phyloP scores from a whole-genome alignment of 2,329 filamentous ascomycete genomes.

The Berkeleyomyces basicola region DNA sequence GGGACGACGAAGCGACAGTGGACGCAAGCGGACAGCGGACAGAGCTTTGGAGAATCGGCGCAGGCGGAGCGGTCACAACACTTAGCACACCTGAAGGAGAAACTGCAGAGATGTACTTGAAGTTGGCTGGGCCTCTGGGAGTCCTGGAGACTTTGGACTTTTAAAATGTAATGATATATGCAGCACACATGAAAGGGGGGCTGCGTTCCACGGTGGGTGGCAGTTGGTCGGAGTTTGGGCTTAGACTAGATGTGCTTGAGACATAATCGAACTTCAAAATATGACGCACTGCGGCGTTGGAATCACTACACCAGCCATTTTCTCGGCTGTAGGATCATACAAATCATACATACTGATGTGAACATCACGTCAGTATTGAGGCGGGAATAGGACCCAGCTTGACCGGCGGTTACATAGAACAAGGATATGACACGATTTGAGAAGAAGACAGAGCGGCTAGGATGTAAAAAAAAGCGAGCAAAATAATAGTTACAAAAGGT shows the following conservation, averaged over 20 bases:
- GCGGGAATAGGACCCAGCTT: too few species aligned
- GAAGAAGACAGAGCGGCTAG: neutral
- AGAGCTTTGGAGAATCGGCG: slow-evolving; percentile 72
- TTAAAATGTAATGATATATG: slow-evolving; percentile 10
- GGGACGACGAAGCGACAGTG: slow-evolving; percentile 39
- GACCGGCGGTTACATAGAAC: neutral
- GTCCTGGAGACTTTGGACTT: slow-evolving; percentile 24
- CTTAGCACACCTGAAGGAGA: slow-evolving; percentile 67
- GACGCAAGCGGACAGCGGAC: slow-evolving; percentile 18
- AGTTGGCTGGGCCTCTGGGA: slow-evolving; percentile 42
- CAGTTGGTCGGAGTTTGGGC: neutral
- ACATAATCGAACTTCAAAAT: neutral
- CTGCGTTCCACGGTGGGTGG: neutral
- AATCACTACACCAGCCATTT: neutral
- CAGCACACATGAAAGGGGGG: neutral
- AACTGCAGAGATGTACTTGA: slow-evolving; percentile 79
- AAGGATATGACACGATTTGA: neutral
- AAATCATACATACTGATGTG: neutral
- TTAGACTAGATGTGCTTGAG: neutral
- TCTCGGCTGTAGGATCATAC: neutral
- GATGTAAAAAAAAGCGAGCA: neutral
- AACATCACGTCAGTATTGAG: too few species aligned
- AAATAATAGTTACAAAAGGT: neutral
- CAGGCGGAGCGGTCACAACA: slow-evolving; percentile 77
- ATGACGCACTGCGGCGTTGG: neutral